Evolutionary conservation across 352 stramenopile species (phyloP).

Genomic region (Globisporangium spiculum): DNA sequence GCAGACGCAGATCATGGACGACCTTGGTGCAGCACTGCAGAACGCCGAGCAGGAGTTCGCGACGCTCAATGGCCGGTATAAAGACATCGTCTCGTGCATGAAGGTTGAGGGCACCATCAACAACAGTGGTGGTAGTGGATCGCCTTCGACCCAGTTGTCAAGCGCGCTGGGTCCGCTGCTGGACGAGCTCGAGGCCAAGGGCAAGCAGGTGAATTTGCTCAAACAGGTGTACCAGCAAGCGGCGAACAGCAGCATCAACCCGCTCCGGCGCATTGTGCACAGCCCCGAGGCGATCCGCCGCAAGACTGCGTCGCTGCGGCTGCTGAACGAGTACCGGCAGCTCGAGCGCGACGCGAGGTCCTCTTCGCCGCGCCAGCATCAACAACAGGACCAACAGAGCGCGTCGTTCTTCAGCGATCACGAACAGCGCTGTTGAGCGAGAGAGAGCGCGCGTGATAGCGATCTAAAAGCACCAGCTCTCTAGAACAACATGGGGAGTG

Average conservation of each 20-base stretch:
- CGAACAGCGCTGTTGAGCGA: slow-evolving; percentile 16
- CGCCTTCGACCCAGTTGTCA: slow-evolving; percentile 32
- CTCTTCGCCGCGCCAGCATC: neutral
- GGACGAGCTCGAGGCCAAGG: slow-evolving; percentile 62
- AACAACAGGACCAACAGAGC: neutral
- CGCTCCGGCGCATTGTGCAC: slow-evolving; percentile 41
- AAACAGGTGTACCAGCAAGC: slow-evolving; percentile 63
- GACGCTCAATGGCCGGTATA: slow-evolving; percentile 38
- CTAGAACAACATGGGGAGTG: neutral
- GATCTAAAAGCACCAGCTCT: neutral
- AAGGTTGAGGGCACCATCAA: slow-evolving; percentile 20
- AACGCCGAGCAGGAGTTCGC: slow-evolving; percentile 47
- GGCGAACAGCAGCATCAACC: slow-evolving; percentile 56
- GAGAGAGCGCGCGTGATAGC: neutral
- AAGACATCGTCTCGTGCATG: slow-evolving; percentile 41
- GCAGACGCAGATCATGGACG: slow-evolving; percentile 61
- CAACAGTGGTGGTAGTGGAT: neutral
- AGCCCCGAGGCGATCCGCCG: slow-evolving; percentile 54
- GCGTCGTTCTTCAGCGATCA: slow-evolving; percentile 20
- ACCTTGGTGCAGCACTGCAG: slow-evolving; percentile 36
- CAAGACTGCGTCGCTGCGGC: slow-evolving; percentile 63
- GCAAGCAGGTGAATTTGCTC: slow-evolving; percentile 64
- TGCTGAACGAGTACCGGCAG: slow-evolving; percentile 64
- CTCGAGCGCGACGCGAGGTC: slow-evolving; percentile 44
- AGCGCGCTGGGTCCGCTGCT: slow-evolving; percentile 41